Conservation (phyloP, 2,329 filamentous ascomycete genomes). For the Aspergillus fumigatiaffinis region DNA sequence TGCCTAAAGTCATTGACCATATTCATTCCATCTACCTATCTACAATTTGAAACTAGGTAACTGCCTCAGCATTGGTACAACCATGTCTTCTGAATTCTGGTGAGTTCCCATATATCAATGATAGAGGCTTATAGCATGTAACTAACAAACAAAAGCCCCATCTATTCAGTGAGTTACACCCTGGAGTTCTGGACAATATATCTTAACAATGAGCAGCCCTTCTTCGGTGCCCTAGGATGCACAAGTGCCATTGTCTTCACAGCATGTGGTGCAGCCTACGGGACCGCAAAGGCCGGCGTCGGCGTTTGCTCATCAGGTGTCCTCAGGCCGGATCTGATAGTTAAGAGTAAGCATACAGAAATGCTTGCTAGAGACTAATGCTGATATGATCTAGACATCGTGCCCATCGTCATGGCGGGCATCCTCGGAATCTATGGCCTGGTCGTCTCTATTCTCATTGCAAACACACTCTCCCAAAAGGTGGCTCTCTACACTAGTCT, state of each 20-base stretch:
- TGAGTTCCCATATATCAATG: too few species aligned
- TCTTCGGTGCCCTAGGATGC: slow-evolving; percentile 98
- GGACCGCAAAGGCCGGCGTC: slow-evolving; percentile 98
- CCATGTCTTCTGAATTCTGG: too few species aligned
- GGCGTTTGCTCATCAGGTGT: slow-evolving; percentile 99
- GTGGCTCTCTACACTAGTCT: slow-evolving; percentile 75
- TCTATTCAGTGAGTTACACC: too few species aligned
- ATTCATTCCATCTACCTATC: too few species aligned
- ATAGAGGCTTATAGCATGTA: too few species aligned
- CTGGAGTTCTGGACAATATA: too few species aligned
- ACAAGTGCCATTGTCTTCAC: slow-evolving; percentile 93
- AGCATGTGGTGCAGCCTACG: slow-evolving; percentile 93
- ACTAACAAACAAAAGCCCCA: too few species aligned
- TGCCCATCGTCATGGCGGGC: slow-evolving; percentile 99
- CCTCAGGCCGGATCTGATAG: slow-evolving; percentile 92
- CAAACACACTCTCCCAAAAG: slow-evolving; percentile 70
- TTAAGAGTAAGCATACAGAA: slow-evolving; percentile 71
- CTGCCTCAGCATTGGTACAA: too few species aligned
- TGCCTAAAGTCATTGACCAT: too few species aligned
- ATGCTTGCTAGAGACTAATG: too few species aligned
- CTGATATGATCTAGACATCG: slow-evolving; percentile 66
- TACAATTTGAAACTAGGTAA: too few species aligned
- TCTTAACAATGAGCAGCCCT: slow-evolving; percentile 53
- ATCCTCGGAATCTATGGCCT: slow-evolving; percentile 99
- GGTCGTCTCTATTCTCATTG: slow-evolving; percentile 85